These are phyloP conservation scores for Skeletonema menzelii DNA, from an alignment of 108 stramenopile species.

Conservation along the genomic window DNA sequence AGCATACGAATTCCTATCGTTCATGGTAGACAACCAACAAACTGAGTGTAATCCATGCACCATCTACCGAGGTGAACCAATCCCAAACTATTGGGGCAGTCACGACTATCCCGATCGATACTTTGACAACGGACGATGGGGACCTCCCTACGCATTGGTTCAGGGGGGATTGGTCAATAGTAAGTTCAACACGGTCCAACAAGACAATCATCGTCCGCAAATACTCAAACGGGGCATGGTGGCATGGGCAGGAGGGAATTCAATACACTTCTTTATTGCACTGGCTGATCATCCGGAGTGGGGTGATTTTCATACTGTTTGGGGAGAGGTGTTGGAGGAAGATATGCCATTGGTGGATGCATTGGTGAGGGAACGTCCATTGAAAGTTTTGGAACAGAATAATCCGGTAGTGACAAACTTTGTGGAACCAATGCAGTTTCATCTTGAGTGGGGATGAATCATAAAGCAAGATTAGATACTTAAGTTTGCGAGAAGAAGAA, in stretches of 20 bases:
- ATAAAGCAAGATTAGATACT: too few relatives aligned
- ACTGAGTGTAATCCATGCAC: constrained; percentile 14
- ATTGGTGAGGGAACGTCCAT: constrained; percentile 10
- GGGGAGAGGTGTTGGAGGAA: constrained; percentile 7
- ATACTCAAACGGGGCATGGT: constrained; percentile 11
- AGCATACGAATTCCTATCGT: too few relatives aligned
- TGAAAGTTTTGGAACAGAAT: too few relatives aligned
- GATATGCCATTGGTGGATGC: constrained; percentile 24
- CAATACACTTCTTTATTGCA: constrained; percentile 13
- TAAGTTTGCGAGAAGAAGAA: too few relatives aligned
- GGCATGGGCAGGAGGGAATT: constrained; percentile 13
- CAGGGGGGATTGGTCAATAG: constrained; percentile 20
- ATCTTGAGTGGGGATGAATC: too few relatives aligned
- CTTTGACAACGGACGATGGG: constrained; percentile 30
- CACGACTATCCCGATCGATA: constrained; percentile 30
- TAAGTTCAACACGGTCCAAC: neutral
- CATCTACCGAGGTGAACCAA: constrained; percentile 32
- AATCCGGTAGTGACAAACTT: too few relatives aligned
- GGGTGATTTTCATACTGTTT: constrained; percentile 25
- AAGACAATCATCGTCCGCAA: constrained; percentile 8
- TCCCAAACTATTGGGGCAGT: constrained; percentile 33
- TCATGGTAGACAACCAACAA: too few relatives aligned
- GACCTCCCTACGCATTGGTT: constrained; percentile 35
- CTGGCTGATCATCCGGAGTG: constrained; percentile 39
- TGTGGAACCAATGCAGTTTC: too few relatives aligned